These are phyloP conservation scores for Cryptosporidium baileyi DNA, from an alignment of 169 alveolate species.

Conservation along the genomic window DNA sequence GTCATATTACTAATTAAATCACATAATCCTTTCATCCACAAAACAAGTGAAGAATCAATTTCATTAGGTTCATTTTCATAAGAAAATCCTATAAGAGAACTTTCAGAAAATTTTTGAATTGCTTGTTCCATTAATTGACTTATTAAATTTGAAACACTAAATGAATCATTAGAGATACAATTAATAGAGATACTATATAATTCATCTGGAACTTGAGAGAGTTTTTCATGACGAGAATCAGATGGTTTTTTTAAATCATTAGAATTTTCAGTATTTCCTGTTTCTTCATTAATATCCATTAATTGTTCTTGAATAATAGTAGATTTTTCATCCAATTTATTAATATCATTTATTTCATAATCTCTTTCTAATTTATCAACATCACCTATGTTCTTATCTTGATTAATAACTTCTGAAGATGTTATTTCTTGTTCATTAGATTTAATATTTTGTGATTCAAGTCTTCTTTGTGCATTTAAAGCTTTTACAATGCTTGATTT, in stretches of 20 bases:
- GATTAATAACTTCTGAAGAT: neutral
- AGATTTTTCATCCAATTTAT: neutral
- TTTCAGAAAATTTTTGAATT: neutral
- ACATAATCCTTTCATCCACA: constrained; percentile 20
- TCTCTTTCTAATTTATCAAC: neutral
- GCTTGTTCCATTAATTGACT: constrained; percentile 3
- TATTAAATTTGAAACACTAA: neutral
- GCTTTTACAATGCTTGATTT: constrained; percentile 62
- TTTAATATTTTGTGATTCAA: constrained; percentile 10
- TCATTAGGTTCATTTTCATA: neutral
- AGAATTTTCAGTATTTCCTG: neutral
- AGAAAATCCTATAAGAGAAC: neutral
- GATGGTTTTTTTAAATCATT: neutral
- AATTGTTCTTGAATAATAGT: neutral
- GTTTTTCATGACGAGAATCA: neutral
- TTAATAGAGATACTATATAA: neutral
- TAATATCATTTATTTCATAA: neutral
- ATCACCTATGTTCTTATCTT: neutral
- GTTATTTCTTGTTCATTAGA: neutral
- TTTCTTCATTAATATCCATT: neutral
- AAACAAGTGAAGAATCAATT: neutral
- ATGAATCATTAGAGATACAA: neutral
- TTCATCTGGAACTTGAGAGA: constrained; percentile 11
- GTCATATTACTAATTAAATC: neutral
- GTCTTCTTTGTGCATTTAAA: constrained; percentile 49